Evolutionary conservation across 1,284 basidiomycete species (phyloP), one percentile per base, ranked within the genome.

Genomic region (Entoloma clypeatum): DNA sequence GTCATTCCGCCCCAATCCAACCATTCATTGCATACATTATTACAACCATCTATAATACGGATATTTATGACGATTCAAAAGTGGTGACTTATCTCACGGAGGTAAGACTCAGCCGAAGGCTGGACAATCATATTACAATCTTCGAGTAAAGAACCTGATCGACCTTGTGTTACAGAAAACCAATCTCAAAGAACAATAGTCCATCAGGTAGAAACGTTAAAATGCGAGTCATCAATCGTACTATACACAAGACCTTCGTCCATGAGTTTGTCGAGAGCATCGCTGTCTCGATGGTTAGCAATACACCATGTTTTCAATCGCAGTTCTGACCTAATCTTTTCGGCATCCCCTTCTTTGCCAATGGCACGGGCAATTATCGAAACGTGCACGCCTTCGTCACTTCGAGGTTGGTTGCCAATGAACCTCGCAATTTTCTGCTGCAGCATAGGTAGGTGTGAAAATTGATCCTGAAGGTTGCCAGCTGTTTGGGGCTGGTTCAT

Each of bases 191-290:
- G 22, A 23, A 16, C 11, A 27, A 8, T 8, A 16, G n/a, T 17
- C 10, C n/a, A 27, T 50, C 22, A 53, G 18, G 43, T 40, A 18
- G 67, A 63, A 23, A 72, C 52, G 28, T 64, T 56, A 49, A 76
- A 79, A 50, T 80, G 77, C 7, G 71, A 74, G 29, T 86, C 81
- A 55, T 87, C 82, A 34, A 77, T 69, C 1, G 83, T 83, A 33
- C 75, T 78, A 54, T 74, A 89, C 40, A 91, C 65, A 47, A 74
- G 60, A 0, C 86, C 87, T 2, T 83, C 75, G 25, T 79, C 74
- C 64, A 85, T 77, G 38, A 93, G 66, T 38, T 62, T 61, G 45
- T 89, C 83, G 43, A 92, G 63, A 17, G 81, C 84, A 32, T 74
- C 64, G 51, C 86, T 84, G 47, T 22, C 37, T 28, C 13, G 30